A percentile compares a stretch with the other conserved stretches of the same genome.
Conservation (phyloP, 2,329 filamentous ascomycete genomes). For the Stemphylium lycopersici region DNA sequence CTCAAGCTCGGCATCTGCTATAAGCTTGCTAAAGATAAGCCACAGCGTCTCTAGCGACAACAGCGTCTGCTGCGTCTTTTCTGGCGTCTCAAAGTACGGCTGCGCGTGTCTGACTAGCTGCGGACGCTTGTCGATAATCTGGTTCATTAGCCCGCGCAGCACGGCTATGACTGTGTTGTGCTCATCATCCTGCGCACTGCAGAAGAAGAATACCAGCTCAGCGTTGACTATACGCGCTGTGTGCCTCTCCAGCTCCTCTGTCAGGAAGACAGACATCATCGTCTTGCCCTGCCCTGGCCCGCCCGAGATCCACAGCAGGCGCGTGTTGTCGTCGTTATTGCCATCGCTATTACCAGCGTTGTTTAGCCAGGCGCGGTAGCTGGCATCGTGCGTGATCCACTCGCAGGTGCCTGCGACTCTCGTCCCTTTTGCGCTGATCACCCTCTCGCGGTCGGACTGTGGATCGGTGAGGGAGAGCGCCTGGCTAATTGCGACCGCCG, state of each 20-base stretch:
- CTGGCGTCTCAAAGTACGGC: no score
- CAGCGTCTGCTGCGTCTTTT: no score
- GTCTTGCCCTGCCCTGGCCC: slow-evolving; percentile 42
- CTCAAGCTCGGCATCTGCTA: no score
- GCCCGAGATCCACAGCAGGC: slow-evolving; percentile 36
- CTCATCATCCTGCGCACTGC: slow-evolving; percentile 27
- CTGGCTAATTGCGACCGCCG: slow-evolving; percentile 9
- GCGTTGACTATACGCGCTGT: not conserved
- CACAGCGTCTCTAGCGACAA: no score
- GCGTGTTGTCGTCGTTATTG: not conserved
- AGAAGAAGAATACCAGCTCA: slow-evolving; percentile 33
- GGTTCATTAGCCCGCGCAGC: slow-evolving; percentile 31
- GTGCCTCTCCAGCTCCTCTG: slow-evolving; percentile 25
- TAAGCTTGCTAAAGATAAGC: no score
- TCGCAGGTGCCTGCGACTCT: no score
- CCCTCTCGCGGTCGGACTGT: slow-evolving; percentile 12
- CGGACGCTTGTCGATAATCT: no score
- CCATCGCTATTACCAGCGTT: not conserved
- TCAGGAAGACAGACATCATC: slow-evolving; percentile 39
- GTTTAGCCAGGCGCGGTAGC: slow-evolving; percentile 19
- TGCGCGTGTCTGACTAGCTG: no score
- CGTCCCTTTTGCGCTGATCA: slow-evolving; percentile 15
- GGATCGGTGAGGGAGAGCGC: slow-evolving; percentile 20
- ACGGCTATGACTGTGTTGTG: slow-evolving; percentile 31
- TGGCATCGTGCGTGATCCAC: slow-evolving; percentile 27